Base-by-base conservation (phyloP, 1,284 basidiomycete genomes). In the Sanghuangporus baumii region DNA sequence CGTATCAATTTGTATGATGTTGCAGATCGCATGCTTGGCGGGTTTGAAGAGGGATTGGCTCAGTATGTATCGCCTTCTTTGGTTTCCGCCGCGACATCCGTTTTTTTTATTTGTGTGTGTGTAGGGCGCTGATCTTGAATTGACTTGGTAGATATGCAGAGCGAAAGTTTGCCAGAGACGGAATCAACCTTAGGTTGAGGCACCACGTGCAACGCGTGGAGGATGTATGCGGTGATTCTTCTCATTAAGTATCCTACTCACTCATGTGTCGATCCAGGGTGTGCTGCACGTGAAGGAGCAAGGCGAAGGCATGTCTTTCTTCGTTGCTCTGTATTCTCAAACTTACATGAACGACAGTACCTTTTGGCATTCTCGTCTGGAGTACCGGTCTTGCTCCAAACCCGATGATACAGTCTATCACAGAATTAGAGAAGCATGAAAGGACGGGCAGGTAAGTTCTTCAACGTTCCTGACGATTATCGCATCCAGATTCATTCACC, bases 291-390 rank as follows among this genome's bases (percentile, higher is more conserved):
- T 89, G 61, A 79, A 77, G 65, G 85, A 91, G 69, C 75, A 82
- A 58, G 86, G 88, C 68, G 84, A 88, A 76, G 81, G 81, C 76
- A 69, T 70, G 65, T 60, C 34, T 12, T 54, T 56, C 62, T 57
- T 65, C 43, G 61, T 61, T 46, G 16, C 43, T 7, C 16, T 18
- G 7, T 2, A 46, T n/a, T 46, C 16, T 46, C 20, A 18, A n/a
- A 16, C 11, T 46, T 7, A 46, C 7, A 14, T 7, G 9, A 46
- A 7, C 2, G 16, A 50, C 34, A 89, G 89, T 91, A 31, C 86
- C 85, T 12, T 92, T 88, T 71, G 93, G 93, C 14, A 76, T 94
- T 43, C 81, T 93, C 5, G 91, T 96, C 18, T 94, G 93, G 94
- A 88, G 86, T 67, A 94, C 93, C 4, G 92, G 91, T 1, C 78